Percentiles rank a stretch among this genome's conserved stretches.
Conservation (phyloP, 2,329 filamentous ascomycete species). For the Colletotrichum melonis region DNA sequence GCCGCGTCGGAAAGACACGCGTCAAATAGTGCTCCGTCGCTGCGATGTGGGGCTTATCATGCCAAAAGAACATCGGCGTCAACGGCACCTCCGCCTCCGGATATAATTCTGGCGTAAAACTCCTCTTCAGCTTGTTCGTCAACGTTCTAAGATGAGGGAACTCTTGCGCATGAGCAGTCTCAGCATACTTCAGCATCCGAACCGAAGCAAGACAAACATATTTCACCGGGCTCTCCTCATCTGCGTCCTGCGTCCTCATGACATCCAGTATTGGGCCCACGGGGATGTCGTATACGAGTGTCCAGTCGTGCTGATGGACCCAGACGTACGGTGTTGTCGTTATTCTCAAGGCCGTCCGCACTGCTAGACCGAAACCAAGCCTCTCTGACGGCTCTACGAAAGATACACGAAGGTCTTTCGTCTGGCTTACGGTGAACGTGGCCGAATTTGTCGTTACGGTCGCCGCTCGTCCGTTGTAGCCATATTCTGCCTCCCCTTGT, state of each 20-base stretch:
- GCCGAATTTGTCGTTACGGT: background rate
- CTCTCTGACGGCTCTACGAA: constrained; percentile 61
- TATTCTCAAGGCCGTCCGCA: constrained; percentile 61
- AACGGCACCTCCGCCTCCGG: constrained; percentile 51
- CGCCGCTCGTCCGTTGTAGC: constrained; percentile 43
- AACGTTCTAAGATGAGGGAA: constrained; percentile 55
- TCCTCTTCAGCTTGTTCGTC: constrained; percentile 54
- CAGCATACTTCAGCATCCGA: constrained; percentile 63
- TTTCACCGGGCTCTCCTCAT: constrained; percentile 52
- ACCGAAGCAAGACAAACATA: constrained; percentile 66
- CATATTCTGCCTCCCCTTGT: constrained; percentile 58
- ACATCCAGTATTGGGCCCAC: constrained; percentile 55
- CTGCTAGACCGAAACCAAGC: constrained; percentile 64
- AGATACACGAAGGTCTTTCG: constrained; percentile 49
- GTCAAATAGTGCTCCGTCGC: constrained; percentile 60
- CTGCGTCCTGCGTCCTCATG: constrained; percentile 52
- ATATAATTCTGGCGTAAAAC: constrained; percentile 44
- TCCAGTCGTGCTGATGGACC: constrained; percentile 70
- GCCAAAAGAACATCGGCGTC: constrained; percentile 69
- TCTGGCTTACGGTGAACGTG: constrained; percentile 47
- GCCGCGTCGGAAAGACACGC: constrained; percentile 59
- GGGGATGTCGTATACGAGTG: constrained; percentile 57
- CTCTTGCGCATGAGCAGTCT: constrained; percentile 55
- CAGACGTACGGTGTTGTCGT: constrained; percentile 64
- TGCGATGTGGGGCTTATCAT: constrained; percentile 67